Conservation (phyloP, 2,329 filamentous ascomycete species). For the Lecanoromycetidae sp. region DNA sequence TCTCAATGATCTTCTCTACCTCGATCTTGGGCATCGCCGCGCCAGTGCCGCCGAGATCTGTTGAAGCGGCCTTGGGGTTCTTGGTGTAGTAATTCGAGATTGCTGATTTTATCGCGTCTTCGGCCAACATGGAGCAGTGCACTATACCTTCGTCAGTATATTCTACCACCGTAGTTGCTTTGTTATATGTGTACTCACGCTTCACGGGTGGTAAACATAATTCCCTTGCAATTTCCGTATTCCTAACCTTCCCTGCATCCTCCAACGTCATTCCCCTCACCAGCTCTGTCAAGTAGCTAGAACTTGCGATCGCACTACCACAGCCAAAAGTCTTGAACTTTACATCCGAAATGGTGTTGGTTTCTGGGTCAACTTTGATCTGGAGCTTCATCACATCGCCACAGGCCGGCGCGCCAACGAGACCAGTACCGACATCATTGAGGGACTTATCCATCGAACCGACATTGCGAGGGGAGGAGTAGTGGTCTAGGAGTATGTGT, state of each 20-base stretch:
- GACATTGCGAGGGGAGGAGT: slow-evolving; percentile 66
- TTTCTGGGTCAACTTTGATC: slow-evolving; percentile 80
- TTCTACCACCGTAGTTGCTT: neutral
- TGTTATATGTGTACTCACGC: slow-evolving; percentile 41
- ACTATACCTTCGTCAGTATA: slow-evolving; percentile 38
- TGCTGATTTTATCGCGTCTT: slow-evolving; percentile 85
- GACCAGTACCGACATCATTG: slow-evolving; percentile 72
- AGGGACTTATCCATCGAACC: slow-evolving; percentile 71
- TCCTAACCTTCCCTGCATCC: slow-evolving; percentile 82
- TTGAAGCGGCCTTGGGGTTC: slow-evolving; percentile 63
- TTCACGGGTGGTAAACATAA: slow-evolving; percentile 80
- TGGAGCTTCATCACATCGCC: slow-evolving; percentile 92
- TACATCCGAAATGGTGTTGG: slow-evolving; percentile 81
- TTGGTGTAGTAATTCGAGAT: slow-evolving; percentile 87
- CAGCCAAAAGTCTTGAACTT: slow-evolving; percentile 98
- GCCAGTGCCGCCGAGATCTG: slow-evolving; percentile 64
- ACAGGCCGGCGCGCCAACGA: slow-evolving; percentile 81
- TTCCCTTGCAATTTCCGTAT: slow-evolving; percentile 97
- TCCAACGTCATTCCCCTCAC: slow-evolving; percentile 94
- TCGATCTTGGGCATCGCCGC: slow-evolving; percentile 55
- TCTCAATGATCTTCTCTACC: slow-evolving; percentile 44
- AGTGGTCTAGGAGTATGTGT: slow-evolving; percentile 61
- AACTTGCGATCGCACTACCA: slow-evolving; percentile 86
- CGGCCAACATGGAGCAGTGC: slow-evolving; percentile 85
- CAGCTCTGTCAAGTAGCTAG: slow-evolving; percentile 86